These are phyloP conservation scores for Clonostachys chloroleuca DNA, from an alignment of 2,329 filamentous ascomycete genomes.

Conservation along the genomic window DNA sequence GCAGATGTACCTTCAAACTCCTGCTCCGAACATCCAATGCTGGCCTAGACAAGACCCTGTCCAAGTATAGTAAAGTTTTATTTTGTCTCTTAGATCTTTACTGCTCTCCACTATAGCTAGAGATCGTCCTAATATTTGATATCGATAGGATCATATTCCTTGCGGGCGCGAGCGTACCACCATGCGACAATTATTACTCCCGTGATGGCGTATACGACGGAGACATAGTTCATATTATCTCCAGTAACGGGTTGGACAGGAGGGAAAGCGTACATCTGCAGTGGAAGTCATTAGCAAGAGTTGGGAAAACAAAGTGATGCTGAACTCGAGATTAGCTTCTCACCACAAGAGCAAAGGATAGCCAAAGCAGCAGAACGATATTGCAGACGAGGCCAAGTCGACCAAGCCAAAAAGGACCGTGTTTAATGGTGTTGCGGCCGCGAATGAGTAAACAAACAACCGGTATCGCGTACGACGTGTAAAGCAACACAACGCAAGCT, in stretches of 20 bases:
- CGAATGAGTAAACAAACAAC: slow-evolving; percentile 11
- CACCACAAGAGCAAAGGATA: slow-evolving; percentile 4
- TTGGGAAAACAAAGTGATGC: background rate
- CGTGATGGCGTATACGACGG: background rate
- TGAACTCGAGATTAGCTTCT: background rate
- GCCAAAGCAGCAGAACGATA: slow-evolving; percentile 14
- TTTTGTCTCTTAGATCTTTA: too few relatives aligned
- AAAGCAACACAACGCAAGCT: slow-evolving; percentile 14
- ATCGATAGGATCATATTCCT: background rate
- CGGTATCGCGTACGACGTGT: slow-evolving; percentile 18
- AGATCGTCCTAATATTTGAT: background rate
- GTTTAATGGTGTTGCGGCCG: slow-evolving; percentile 14
- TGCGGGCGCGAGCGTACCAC: background rate
- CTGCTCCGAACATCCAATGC: too few relatives aligned
- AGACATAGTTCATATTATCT: background rate
- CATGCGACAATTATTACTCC: background rate
- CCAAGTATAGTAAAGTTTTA: too few relatives aligned
- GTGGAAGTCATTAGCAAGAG: too few relatives aligned
- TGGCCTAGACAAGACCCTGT: too few relatives aligned
- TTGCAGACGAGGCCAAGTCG: slow-evolving; percentile 14
- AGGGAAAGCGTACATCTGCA: background rate
- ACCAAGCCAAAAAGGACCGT: slow-evolving; percentile 19
- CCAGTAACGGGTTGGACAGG: background rate
- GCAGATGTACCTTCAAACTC: too few relatives aligned
- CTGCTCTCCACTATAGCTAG: too few relatives aligned